Evolutionary conservation across 345 rosid species (phyloP).

Genomic region (Clarkia xantiana): DNA sequence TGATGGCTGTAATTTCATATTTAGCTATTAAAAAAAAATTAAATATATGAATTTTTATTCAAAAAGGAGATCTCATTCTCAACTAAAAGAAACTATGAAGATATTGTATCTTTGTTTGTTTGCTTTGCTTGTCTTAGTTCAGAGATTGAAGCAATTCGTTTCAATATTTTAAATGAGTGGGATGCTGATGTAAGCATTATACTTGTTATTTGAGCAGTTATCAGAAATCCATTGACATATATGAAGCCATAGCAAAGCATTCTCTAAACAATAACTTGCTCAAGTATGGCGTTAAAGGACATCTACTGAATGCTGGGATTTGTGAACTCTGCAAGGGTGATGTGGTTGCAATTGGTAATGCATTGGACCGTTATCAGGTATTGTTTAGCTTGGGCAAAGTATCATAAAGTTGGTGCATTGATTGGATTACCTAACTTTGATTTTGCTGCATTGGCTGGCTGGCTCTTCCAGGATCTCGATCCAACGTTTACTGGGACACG

Average conservation of each 20-base stretch:
- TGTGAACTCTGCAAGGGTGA: conserved; percentile 94
- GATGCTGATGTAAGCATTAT: neutral
- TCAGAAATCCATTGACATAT: conserved; percentile 75
- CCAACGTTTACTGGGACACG: conserved; percentile 94
- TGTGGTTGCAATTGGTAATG: conserved; percentile 72
- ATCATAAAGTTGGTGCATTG: no score
- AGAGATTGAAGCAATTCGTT: no score
- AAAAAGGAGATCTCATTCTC: no score
- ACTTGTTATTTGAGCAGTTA: conserved; percentile 40
- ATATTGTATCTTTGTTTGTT: no score
- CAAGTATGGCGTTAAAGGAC: conserved; percentile 94
- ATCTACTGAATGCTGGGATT: conserved; percentile 92
- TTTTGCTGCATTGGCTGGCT: no score
- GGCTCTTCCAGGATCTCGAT: conserved; percentile 66
- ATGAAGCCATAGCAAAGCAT: conserved; percentile 68
- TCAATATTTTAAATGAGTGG: no score
- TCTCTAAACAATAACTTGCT: conserved; percentile 72
- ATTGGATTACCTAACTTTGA: no score
- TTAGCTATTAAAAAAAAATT: no score
- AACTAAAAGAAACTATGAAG: no score
- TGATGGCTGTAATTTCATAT: no score
- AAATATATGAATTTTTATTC: no score
- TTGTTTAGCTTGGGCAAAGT: neutral
- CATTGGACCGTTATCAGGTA: conserved; percentile 90
- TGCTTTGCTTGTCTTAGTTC: no score